phyloP scores from a whole-genome alignment of 1,139 yeast genomes.

The Kodamaea anthophila region DNA sequence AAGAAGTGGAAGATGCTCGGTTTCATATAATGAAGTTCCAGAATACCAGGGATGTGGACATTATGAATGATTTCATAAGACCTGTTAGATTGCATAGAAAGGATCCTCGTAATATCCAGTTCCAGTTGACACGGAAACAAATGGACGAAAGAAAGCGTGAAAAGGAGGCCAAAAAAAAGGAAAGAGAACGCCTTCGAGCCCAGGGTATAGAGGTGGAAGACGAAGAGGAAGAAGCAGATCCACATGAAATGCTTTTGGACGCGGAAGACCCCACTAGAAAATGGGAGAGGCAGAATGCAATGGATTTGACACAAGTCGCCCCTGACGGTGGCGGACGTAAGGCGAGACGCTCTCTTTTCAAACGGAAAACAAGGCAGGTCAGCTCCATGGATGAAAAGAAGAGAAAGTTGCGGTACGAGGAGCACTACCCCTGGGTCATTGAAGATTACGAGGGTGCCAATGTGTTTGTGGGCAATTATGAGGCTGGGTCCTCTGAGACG shows the following conservation, averaged over 20 bases:
- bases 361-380: slow-evolving; percentile 80
- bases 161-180: slow-evolving; percentile 28
- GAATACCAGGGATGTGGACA: slow-evolving; percentile 65
- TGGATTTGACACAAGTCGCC: slow-evolving; percentile 64
- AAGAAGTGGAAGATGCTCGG: slow-evolving; percentile 68
- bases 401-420: slow-evolving; percentile 83
- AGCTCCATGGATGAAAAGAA: slow-evolving; percentile 75
- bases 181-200: slow-evolving; percentile 11
- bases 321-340: slow-evolving; percentile 92
- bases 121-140: slow-evolving; percentile 65
- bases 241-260: slow-evolving; percentile 2
- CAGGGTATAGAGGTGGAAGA: slow-evolving; percentile 14
- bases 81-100: slow-evolving; percentile 88
- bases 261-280: slow-evolving; percentile 5
- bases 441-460: slow-evolving; percentile 93
- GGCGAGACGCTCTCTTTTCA: slow-evolving; percentile 54
- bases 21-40: slow-evolving; percentile 82
- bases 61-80: slow-evolving; percentile 59
- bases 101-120: slow-evolving; percentile 86
- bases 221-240: slow-evolving; percentile 9
- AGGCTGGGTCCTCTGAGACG: slow-evolving; percentile 86
- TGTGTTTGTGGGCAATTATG: slow-evolving; percentile 94
- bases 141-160: slow-evolving; percentile 54
- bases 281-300: slow-evolving; percentile 5
- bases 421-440: slow-evolving; percentile 95